Conservation (phyloP, 2,329 filamentous ascomycete genomes). For the Geosmithia putterillii region DNA sequence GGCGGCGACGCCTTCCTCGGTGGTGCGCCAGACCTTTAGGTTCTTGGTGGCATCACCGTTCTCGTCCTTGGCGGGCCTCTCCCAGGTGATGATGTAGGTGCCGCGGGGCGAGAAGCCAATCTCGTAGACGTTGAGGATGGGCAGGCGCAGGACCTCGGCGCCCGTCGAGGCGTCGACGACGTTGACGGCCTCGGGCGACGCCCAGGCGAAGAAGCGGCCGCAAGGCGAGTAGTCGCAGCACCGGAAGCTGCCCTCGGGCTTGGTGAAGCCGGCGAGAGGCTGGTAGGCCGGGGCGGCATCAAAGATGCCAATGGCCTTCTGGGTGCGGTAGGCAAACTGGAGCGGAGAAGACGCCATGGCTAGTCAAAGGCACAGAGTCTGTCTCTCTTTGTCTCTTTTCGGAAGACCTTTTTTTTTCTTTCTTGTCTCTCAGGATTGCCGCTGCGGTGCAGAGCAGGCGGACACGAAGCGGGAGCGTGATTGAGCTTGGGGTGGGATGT, state of each 20-base stretch:
- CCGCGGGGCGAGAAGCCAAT: constrained; percentile 87
- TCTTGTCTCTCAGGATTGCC: too few species aligned
- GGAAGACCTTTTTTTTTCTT: neutral
- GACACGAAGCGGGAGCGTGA: too few species aligned
- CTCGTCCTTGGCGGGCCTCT: constrained; percentile 85
- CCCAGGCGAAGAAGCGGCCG: constrained; percentile 93
- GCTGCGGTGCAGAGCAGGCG: too few species aligned
- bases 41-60: constrained; percentile 91
- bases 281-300: constrained; percentile 85
- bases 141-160: constrained; percentile 59
- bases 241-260: constrained; percentile 86
- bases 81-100: constrained; percentile 93
- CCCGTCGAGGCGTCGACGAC: constrained; percentile 75
- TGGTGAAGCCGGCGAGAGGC: constrained; percentile 68
- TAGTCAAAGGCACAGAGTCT: constrained; percentile 71
- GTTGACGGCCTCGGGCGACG: constrained; percentile 73
- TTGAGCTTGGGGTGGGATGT: too few species aligned
- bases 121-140: constrained; percentile 80
- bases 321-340: constrained; percentile 94
- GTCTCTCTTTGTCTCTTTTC: neutral
- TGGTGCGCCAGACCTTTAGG: constrained; percentile 86
- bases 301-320: constrained; percentile 90
- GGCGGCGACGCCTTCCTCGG: constrained; percentile 53
- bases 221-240: constrained; percentile 94
- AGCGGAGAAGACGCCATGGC: constrained; percentile 83